Conservation (phyloP, 805 yeast species). For the Candida saitoana region DNA sequence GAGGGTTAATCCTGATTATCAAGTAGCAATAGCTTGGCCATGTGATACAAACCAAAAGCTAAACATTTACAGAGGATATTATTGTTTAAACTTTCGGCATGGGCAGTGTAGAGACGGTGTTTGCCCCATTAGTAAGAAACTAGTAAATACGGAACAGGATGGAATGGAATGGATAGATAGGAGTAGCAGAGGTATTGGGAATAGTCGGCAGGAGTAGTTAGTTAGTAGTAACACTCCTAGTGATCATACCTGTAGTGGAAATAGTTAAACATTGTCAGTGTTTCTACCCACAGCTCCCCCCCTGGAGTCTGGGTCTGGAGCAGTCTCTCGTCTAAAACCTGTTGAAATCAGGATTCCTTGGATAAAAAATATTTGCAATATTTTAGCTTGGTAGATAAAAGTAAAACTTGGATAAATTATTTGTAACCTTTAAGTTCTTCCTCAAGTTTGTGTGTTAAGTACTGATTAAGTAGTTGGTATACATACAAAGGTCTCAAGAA, state of each 20-base stretch:
- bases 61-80: background rate
- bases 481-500: background rate
- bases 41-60: background rate
- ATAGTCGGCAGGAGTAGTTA: too few species aligned
- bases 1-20: background rate
- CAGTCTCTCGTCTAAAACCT: background rate
- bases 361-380: background rate
- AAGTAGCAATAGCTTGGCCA: background rate
- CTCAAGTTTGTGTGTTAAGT: background rate
- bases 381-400: background rate
- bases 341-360: conserved; percentile 6
- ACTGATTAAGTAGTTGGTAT: background rate
- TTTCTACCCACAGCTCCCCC: too few species aligned
- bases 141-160: too few species aligned
- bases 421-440: background rate
- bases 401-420: background rate
- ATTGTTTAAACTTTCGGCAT: background rate
- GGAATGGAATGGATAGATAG: too few species aligned
- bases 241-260: too few species aligned
- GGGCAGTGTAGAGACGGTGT: background rate
- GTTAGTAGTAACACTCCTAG: too few species aligned
- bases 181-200: too few species aligned
- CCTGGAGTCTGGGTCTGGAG: too few species aligned
- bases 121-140: too few species aligned
- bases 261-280: too few species aligned